Evolutionary conservation across 1,284 basidiomycete genomes (phyloP).

Genomic region (Papiliotrema nemorosa): DNA sequence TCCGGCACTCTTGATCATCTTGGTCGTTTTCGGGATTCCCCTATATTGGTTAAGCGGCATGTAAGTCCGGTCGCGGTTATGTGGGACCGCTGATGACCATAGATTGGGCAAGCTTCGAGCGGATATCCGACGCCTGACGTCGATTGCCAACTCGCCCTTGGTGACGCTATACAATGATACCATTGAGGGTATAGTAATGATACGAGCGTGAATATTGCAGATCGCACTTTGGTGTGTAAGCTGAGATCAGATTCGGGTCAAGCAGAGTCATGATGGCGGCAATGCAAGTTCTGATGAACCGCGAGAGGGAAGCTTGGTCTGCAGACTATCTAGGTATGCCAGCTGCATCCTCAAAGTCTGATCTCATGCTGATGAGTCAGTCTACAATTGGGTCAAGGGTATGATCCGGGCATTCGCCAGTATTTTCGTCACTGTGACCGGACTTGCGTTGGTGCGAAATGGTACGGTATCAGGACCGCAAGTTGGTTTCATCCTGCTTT

Average conservation of each 20-base stretch:
- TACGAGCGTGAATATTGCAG: conserved; percentile 48
- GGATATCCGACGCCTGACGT: conserved; percentile 38
- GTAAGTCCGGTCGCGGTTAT: conserved; percentile 13
- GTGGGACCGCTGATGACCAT: conserved; percentile 9
- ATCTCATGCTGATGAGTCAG: too few species aligned
- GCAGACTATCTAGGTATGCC: conserved; percentile 32
- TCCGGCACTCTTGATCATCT: conserved; percentile 32
- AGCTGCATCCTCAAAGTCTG: background rate
- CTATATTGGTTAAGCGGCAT: conserved; percentile 29
- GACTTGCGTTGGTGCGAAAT: conserved; percentile 48
- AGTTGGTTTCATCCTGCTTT: conserved; percentile 51
- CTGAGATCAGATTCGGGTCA: conserved; percentile 31
- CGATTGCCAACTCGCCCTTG: conserved; percentile 47
- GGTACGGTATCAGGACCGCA: conserved; percentile 44
- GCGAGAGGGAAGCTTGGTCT: conserved; percentile 31
- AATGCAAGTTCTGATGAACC: conserved; percentile 38
- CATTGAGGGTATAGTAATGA: conserved; percentile 51
- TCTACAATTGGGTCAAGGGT: conserved; percentile 37
- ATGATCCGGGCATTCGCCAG: conserved; percentile 32
- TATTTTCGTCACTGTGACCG: conserved; percentile 40
- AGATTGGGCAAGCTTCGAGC: conserved; percentile 41
- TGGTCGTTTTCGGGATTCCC: conserved; percentile 26
- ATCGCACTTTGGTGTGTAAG: too few species aligned
- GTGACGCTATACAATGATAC: conserved; percentile 51
- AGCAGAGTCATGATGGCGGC: conserved; percentile 37